Conservation (phyloP, 169 alveolate genomes). For the Plasmodium inui region DNA sequence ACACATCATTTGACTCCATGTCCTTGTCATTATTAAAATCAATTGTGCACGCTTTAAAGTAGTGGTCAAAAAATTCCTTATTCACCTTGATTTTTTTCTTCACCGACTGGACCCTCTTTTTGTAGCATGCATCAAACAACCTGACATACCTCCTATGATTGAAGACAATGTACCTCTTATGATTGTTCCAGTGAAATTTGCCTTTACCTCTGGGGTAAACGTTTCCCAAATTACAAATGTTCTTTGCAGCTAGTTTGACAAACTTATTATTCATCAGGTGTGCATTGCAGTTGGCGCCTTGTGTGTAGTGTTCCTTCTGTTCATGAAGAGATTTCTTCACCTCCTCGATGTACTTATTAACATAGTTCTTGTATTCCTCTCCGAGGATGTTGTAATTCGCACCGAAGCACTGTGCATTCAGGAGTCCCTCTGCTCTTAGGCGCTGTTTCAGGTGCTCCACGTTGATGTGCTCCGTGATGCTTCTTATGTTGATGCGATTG, state of each 20-base stretch:
- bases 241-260: neutral
- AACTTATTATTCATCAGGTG: neutral
- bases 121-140: constrained; percentile 5
- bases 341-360: constrained; percentile 8
- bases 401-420: constrained; percentile 18
- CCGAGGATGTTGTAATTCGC: constrained; percentile 22
- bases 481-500: neutral
- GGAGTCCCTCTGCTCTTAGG: neutral
- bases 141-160: constrained; percentile 19
- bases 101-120: constrained; percentile 3
- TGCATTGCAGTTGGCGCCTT: constrained; percentile 5
- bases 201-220: neutral
- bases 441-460: constrained; percentile 1
- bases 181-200: neutral
- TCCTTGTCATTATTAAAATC: constrained; percentile 2
- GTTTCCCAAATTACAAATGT: neutral
- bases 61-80: constrained; percentile 20
- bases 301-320: neutral
- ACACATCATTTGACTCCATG: constrained; percentile 21
- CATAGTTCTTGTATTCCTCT: constrained; percentile 30
- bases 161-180: constrained; percentile 25
- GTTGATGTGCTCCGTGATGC: neutral
- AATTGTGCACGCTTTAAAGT: constrained; percentile 41
- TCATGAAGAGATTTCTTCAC: neutral
- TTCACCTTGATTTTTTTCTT: constrained; percentile 43